These are phyloP conservation scores for Alternaria arborescens DNA, from an alignment of 2,329 filamentous ascomycete genomes.

Conservation along the genomic window DNA sequence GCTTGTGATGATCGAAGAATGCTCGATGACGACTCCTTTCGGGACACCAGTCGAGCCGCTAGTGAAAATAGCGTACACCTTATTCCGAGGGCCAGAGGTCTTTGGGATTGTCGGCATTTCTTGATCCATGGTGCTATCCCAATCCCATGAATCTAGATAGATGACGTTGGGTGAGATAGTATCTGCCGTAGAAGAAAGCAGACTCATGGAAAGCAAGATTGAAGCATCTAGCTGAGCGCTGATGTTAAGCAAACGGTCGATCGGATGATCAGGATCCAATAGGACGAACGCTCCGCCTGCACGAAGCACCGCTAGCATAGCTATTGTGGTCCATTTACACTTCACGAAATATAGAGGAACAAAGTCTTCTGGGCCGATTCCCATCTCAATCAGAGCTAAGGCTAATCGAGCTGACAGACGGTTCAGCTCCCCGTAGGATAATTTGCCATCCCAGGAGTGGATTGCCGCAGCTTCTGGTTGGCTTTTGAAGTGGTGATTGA, in stretches of 20 bases:
- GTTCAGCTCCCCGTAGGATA: not conserved
- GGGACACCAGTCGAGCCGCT: conserved; percentile 53
- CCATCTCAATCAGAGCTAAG: not conserved
- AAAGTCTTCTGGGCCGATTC: not conserved
- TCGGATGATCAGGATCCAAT: not conserved
- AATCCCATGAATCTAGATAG: no score
- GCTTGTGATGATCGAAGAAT: no score
- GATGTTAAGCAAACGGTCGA: not conserved
- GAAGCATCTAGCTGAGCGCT: not conserved
- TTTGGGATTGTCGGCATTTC: not conserved
- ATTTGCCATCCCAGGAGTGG: not conserved
- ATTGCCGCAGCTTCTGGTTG: no score
- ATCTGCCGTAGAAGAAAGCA: no score
- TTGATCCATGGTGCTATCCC: no score
- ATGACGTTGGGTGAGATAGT: not conserved
- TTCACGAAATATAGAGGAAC: not conserved
- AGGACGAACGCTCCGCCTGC: not conserved
- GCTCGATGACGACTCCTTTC: no score
- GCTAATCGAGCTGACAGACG: not conserved
- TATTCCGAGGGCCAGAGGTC: not conserved
- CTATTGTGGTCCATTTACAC: not conserved
- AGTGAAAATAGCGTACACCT: conserved; percentile 64
- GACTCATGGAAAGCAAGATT: not conserved
- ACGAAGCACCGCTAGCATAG: not conserved
- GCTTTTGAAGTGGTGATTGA: no score